phyloP scores from a whole-genome alignment of 2,329 filamentous ascomycete genomes.

The Colletotrichum tropicicola region DNA sequence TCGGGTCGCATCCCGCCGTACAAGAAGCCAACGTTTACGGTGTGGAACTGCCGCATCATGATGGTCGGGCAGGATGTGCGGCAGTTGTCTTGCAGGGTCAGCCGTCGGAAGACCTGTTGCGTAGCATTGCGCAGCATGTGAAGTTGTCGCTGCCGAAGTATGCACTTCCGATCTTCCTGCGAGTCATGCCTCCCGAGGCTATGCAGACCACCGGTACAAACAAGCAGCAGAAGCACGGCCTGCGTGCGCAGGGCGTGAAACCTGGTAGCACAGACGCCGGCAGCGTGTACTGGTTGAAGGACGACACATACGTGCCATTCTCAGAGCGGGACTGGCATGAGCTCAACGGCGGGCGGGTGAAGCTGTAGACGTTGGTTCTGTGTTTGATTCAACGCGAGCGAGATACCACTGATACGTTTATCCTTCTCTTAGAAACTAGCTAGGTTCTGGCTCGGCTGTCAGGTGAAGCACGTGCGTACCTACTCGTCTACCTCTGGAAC shows the following conservation, averaged over 20 bases:
- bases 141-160: conserved; percentile 71
- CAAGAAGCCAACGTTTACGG: conserved; percentile 89
- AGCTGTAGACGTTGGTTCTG: conserved; percentile 59
- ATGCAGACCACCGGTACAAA: conserved; percentile 82
- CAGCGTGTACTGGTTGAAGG: conserved; percentile 71
- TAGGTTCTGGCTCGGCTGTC: too few relatives aligned
- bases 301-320: conserved; percentile 75
- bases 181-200: conserved; percentile 65
- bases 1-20: conserved; percentile 73
- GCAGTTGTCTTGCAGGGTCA: conserved; percentile 67
- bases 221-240: conserved; percentile 83
- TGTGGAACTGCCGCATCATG: conserved; percentile 80
- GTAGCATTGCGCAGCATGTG: conserved; percentile 69
- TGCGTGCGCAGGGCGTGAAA: conserved; percentile 80
- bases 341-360: conserved; percentile 74
- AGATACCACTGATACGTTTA: conserved; percentile 21
- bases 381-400: conserved; percentile 6
- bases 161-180: conserved; percentile 80
- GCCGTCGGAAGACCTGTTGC: conserved; percentile 56
- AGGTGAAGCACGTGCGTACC: too few relatives aligned
- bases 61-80: conserved; percentile 85
- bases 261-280: conserved; percentile 62
- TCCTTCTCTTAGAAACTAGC: too few relatives aligned
- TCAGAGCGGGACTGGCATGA: conserved; percentile 72
- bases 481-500: too few relatives aligned